These are phyloP conservation scores for Ophiocordyceps robertsii DNA, from an alignment of 2,329 filamentous ascomycete species.

Conservation along the genomic window DNA sequence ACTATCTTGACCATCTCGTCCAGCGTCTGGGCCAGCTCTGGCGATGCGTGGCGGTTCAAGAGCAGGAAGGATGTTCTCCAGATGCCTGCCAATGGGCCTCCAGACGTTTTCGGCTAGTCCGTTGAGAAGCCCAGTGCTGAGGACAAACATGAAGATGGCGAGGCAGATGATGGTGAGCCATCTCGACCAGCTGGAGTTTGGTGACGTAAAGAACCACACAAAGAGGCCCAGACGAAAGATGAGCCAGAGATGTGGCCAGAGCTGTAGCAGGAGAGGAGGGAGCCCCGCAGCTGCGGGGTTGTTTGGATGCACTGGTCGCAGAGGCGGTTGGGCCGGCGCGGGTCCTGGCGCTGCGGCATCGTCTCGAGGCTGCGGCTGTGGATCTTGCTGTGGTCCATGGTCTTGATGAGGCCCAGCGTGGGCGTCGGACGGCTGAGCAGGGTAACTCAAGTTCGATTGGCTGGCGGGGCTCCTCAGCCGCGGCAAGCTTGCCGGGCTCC, in stretches of 20 bases:
- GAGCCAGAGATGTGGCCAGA: constrained; percentile 53
- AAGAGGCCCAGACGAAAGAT: constrained; percentile 43
- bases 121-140: constrained; percentile 46
- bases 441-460: constrained; percentile 4
- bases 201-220: constrained; percentile 51
- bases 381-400: constrained; percentile 7
- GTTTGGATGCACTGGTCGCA: constrained; percentile 19
- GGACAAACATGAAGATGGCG: constrained; percentile 41
- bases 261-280: constrained; percentile 17
- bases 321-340: constrained; percentile 6
- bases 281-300: constrained; percentile 23
- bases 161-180: constrained; percentile 42
- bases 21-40: constrained; percentile 9
- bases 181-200: constrained; percentile 43
- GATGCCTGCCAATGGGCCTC: constrained; percentile 41
- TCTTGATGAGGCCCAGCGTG: background rate
- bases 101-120: constrained; percentile 39
- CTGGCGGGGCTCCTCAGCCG: constrained; percentile 10
- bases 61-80: constrained; percentile 44
- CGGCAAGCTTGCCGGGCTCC: constrained; percentile 12
- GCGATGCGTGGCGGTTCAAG: constrained; percentile 25
- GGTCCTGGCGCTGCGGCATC: constrained; percentile 4
- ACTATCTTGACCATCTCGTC: constrained; percentile 11
- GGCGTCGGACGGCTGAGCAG: background rate
- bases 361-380: constrained; percentile 4